A percentile compares a stretch with the other conserved stretches of the same genome.
Conservation (phyloP, 108 stramenopile species). For the Stephanodiscus minutulus region DNA sequence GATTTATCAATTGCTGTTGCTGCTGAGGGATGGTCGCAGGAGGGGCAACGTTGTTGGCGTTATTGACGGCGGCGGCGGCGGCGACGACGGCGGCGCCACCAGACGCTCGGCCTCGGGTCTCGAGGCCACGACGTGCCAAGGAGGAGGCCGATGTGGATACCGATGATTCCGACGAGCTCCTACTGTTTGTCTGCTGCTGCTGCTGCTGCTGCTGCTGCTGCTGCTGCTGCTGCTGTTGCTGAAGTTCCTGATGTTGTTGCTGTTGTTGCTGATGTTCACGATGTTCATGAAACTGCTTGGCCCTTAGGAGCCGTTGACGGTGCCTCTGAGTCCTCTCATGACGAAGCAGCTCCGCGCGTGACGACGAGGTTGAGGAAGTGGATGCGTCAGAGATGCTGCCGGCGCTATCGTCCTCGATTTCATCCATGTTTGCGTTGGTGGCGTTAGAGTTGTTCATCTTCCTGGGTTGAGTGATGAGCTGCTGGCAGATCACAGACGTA, state of each 20-base stretch:
- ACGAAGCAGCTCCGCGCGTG: conserved; percentile 32
- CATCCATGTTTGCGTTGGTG: conserved; percentile 9
- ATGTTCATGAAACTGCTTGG: conserved; percentile 44
- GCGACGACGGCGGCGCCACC: too few relatives aligned
- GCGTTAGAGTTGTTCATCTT: conserved; percentile 4
- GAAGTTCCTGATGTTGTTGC: neutral
- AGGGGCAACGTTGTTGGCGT: neutral
- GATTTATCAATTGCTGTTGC: conserved; percentile 1
- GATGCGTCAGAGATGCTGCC: conserved; percentile 11
- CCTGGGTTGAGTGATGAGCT: too few relatives aligned
- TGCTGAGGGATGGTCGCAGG: neutral
- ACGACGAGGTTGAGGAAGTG: conserved; percentile 20
- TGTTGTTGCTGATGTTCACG: conserved; percentile 18
- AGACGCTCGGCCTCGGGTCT: neutral
- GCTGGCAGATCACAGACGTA: too few relatives aligned
- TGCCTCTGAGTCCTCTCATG: conserved; percentile 43
- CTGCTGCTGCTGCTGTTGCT: too few relatives aligned
- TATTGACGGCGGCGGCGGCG: conserved; percentile 2
- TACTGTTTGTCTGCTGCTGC: conserved; percentile 6
- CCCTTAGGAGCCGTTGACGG: conserved; percentile 40
- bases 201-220: conserved; percentile 22
- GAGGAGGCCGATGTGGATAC: neutral
- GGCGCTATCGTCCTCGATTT: conserved; percentile 21
- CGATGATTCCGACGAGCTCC: neutral
- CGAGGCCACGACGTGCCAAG: neutral